Base-by-base conservation (phyloP, 2,329 filamentous ascomycete species). In the Talaromyces sp. region DNA sequence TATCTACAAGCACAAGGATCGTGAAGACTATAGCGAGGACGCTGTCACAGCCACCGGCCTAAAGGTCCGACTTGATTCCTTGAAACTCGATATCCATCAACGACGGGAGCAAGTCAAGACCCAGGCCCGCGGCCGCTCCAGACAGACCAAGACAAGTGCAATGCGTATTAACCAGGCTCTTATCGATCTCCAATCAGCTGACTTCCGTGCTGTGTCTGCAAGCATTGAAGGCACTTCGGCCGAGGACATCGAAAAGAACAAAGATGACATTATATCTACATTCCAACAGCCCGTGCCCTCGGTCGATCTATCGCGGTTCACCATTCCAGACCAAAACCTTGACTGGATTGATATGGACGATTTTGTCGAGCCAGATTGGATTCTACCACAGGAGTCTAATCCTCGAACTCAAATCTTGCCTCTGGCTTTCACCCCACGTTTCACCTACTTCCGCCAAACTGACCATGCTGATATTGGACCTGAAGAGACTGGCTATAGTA, bases 261-360 rank as follows among this genome's bases (percentile, higher is more conserved):
- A 51, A 30, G 88, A 93, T 24, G 83, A 85, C 51, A 81, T 80
- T 8, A 70, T 85, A 24, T 81, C 81, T 1, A 76, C 78, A 4
- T 82, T 81, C 55, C 81, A 85, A 52, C 77, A 82, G 24, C 74
- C 79, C 36, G 68, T 76, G 3, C 70, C 78, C 2, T 74, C 78
- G 20, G 77, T 81, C 8, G 84, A 87, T 68, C 79, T 96, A 45
- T 96, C 92, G 0, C 87, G 88, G 48, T 99, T 99, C 69, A 93
- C 87, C 0, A 99, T 99, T 45, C 93, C 94, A 0, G 94, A 99
- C 70, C 90, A 95, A 49, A 94, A 99, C 66, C 86, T 91, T 62
- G 91, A 88, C 50, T 99, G 94, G 94, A 92, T 99, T 57, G 94
- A 99, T 67, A 97, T 99, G 91, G 94, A 99, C 68, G 94, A 99